Evolutionary conservation across 2,329 filamentous ascomycete species (phyloP), one percentile per base, ranked within the genome.

Genomic region (Hymenoscyphus repandus): DNA sequence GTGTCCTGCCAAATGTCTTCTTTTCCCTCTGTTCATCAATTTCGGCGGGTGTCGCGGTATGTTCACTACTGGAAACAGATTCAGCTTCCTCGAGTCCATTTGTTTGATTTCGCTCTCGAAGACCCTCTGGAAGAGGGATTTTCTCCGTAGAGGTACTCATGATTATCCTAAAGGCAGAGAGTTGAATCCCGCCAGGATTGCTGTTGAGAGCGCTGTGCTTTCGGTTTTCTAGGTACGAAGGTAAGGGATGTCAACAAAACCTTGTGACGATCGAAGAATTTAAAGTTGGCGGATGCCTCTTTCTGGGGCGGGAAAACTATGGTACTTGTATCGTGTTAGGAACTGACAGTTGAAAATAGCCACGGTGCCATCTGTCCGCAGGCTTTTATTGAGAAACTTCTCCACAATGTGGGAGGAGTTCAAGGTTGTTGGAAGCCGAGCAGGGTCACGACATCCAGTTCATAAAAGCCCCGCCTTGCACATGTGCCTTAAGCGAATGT

Each of bases 1-100:
- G 89, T 12, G 92, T 96, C 58, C 91, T 84, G 50, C 92, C 92
- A 75, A 88, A 96, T 0, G 90, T 96, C 75, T 89, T 92, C 67
- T 82, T 83, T 55, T 78, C 71, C 55, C 78, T 76, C 54, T 64
- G 62, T 7, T 42, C 47, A 39, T 75, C 72, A 22, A 53, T 37
- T 13, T 58, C 54, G 27, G 33, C 46, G 30, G 47, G 37, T 6
- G 56, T 47, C 6, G 51, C 55, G n/a, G 54, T 40, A 36, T 45
- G 44, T n/a, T 36, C 51, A 46, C 50, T 58, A 45, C 52, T 53
- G 4, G 39, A 40, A 30, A 17, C 38, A 7, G 49, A 57, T 9
- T 47, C 46, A n/a, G 27, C 45, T n/a, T 51, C 44, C 6, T 58
- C 55, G 15, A 15, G 49, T 3, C 39, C 43, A 7, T 37, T 36